Evolutionary conservation across 768 basidiomycete species (phyloP).

Genomic region (Hortiboletus campestris): DNA sequence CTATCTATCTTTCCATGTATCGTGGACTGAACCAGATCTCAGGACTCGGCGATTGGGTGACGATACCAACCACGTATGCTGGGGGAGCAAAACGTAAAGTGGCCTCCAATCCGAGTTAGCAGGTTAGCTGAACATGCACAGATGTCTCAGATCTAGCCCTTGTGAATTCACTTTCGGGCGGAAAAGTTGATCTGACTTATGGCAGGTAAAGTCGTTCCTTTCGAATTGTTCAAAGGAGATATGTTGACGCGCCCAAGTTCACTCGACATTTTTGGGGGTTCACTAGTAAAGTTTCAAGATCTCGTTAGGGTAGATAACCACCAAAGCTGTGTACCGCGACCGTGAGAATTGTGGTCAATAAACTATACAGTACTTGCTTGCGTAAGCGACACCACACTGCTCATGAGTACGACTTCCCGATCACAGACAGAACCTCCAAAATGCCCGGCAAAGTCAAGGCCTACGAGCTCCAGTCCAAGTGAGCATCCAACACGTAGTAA

Average conservation of each 20-base stretch:
- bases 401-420: conserved; percentile 32
- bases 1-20: neutral
- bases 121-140: conserved; percentile 30
- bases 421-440: conserved; percentile 37
- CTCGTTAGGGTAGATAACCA: conserved; percentile 31
- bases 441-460: conserved; percentile 95
- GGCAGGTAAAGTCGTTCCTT: conserved; percentile 31
- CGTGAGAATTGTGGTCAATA: conserved; percentile 43
- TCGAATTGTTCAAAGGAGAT: neutral
- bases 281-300: conserved; percentile 58
- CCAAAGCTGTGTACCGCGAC: neutral
- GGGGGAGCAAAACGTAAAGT: conserved; percentile 85
- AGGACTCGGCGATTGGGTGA: conserved; percentile 92
- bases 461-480: conserved; percentile 96
- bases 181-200: conserved; percentile 57
- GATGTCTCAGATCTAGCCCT: conserved; percentile 79
- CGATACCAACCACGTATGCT: conserved; percentile 92
- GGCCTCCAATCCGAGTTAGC: neutral
- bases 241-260: conserved; percentile 36
- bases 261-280: conserved; percentile 72
- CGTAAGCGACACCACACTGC: conserved; percentile 30
- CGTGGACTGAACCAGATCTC: conserved; percentile 10
- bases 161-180: conserved; percentile 75
- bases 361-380: conserved; percentile 39
- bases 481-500: conserved; percentile 30